phyloP scores from a whole-genome alignment of 2,329 filamentous ascomycete species.

The Bipolaris victoriae region DNA sequence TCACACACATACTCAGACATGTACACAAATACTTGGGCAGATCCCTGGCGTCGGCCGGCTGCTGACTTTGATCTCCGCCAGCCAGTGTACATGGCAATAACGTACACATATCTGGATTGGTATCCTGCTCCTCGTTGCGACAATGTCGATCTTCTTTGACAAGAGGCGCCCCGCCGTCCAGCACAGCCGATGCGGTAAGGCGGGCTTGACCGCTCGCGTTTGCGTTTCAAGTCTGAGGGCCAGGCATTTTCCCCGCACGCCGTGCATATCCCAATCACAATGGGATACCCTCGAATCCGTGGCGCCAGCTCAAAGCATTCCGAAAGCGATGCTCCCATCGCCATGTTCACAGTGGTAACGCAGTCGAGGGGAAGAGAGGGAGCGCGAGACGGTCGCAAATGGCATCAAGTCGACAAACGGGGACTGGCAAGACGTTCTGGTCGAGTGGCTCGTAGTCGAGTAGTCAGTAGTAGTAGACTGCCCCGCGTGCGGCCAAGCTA shows the following conservation, averaged over 20 bases:
- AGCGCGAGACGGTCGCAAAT: neutral
- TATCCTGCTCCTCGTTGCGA: neutral
- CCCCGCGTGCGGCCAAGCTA: slow-evolving; percentile 8
- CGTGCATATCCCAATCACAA: slow-evolving; percentile 13
- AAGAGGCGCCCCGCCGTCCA: slow-evolving; percentile 8
- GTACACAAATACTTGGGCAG: too few relatives aligned
- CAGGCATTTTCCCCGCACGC: slow-evolving; percentile 20
- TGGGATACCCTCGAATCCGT: slow-evolving; percentile 1
- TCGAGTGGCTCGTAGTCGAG: neutral
- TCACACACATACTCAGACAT: too few relatives aligned
- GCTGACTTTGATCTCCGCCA: too few relatives aligned
- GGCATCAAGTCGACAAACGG: neutral
- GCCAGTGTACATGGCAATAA: too few relatives aligned
- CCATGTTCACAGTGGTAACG: neutral
- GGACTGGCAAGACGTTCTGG: neutral
- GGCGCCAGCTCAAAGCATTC: slow-evolving; percentile 12
- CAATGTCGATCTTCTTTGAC: slow-evolving; percentile 4
- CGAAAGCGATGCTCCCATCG: slow-evolving; percentile 2
- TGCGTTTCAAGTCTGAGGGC: slow-evolving; percentile 15
- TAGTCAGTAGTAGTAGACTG: neutral
- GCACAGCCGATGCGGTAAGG: slow-evolving; percentile 10
- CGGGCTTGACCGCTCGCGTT: slow-evolving; percentile 11
- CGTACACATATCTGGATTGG: too few relatives aligned
- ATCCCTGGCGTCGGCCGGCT: neutral
- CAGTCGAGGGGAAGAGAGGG: neutral